A percentile compares a stretch with the other conserved stretches of the same genome.
phyloP scores from a whole-genome alignment of 2,329 filamentous ascomycete genomes.

The Aspergillus thermomutatus region DNA sequence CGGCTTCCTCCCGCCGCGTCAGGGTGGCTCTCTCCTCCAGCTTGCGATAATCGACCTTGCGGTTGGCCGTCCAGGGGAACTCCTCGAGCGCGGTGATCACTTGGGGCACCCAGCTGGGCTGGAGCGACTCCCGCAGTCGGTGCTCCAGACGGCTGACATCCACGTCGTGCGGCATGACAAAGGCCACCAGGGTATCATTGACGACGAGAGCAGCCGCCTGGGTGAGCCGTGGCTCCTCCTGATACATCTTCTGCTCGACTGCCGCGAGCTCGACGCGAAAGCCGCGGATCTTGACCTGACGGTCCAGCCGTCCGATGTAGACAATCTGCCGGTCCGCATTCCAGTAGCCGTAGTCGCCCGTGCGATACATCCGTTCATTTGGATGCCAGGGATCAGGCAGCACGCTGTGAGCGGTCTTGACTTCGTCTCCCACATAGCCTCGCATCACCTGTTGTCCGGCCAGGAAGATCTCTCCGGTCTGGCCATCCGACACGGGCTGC shows the following conservation, averaged over 20 bases:
- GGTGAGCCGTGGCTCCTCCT: neutral
- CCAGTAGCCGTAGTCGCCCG: constrained; percentile 1
- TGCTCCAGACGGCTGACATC: neutral
- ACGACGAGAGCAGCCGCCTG: neutral
- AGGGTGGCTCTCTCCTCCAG: neutral
- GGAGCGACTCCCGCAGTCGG: neutral
- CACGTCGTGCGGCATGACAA: neutral
- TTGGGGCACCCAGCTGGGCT: neutral
- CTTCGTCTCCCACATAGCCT: neutral
- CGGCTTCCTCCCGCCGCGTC: neutral
- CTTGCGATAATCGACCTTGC: neutral
- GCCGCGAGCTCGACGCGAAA: neutral
- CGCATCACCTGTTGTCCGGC: neutral
- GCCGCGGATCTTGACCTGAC: constrained; percentile 1
- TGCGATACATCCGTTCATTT: constrained; percentile 1
- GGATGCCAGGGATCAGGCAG: neutral
- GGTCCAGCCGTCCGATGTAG: neutral
- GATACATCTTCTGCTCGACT: neutral
- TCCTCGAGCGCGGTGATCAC: neutral
- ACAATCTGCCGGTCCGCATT: neutral
- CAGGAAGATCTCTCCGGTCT: neutral
- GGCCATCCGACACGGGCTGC: neutral
- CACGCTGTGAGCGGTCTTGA: neutral
- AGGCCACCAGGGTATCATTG: neutral
- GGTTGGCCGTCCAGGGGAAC: neutral